phyloP scores from a whole-genome alignment of 176 grass and related monocot species.

The Elaeis guineensis region DNA sequence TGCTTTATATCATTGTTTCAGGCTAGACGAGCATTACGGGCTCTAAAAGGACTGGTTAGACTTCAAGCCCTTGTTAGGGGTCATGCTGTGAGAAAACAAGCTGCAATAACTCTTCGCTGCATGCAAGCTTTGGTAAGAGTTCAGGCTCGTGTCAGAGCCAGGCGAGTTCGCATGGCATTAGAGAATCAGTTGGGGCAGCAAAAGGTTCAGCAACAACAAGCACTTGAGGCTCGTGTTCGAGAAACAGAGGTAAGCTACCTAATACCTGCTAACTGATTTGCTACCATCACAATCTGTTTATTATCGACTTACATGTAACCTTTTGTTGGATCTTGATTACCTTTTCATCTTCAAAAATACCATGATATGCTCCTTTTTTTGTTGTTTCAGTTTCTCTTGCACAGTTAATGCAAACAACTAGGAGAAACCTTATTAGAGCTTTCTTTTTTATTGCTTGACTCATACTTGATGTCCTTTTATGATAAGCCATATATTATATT shows the following conservation, averaged over 20 bases:
- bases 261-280: conserved; percentile 1
- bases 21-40: conserved; percentile 83
- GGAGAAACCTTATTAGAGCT: too few relatives aligned
- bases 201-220: conserved; percentile 34
- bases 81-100: conserved; percentile 96
- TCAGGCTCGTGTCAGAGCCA: conserved; percentile 84
- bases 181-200: conserved; percentile 71
- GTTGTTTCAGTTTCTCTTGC: too few relatives aligned
- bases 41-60: conserved; percentile 86
- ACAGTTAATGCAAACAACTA: too few relatives aligned
- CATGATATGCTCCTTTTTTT: too few relatives aligned
- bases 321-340: too few relatives aligned
- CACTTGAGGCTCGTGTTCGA: conserved; percentile 30
- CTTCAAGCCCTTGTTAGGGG: conserved; percentile 96
- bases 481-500: too few relatives aligned
- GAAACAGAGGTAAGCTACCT: conserved; percentile 69
- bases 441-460: too few relatives aligned
- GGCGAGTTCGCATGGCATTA: conserved; percentile 70
- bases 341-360: too few relatives aligned
- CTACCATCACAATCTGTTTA: too few relatives aligned
- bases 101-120: conserved; percentile 74
- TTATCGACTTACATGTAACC: too few relatives aligned
- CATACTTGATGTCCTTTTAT: too few relatives aligned
- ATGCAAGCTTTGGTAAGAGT: conserved; percentile 96
- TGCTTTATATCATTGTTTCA: conserved; percentile 18